Base-by-base conservation (phyloP, 2,329 filamentous ascomycete species). In the Aspergillus tanneri region DNA sequence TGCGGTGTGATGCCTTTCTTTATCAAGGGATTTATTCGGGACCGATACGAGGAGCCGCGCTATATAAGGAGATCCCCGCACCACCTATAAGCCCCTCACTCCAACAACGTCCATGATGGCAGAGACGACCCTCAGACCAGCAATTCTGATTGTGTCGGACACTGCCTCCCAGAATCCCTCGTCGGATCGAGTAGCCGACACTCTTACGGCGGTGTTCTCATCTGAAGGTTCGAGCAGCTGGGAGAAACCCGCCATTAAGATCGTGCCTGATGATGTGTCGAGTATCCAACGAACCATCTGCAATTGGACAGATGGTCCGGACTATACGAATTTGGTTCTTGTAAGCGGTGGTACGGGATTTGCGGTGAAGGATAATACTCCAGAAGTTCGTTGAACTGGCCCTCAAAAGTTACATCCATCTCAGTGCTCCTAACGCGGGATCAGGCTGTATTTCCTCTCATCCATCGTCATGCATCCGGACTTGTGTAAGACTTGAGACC, bases 341-440 rank as follows among this genome's bases (percentile, higher is more conserved):
- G 92, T 90, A 0, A 96, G 90, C 5, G 93, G 93, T 18, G 93
- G 93, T 2, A 99, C 93, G 1, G 93, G 93, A 0, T 99, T 99
- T 69, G 87, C 93, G 6, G 77, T 84, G 9, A 82, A 86, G 46
- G 93, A 99, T 73, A 77, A 81, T 34, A 99, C 93, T 0, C 93
- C 93, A 2, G 93, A 97, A 79, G 89, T 91, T 67, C 55, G 72
- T 66, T 38, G 11, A 18, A 12, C 21, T 39, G 36, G 12, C n/a
- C 25, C 36, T 16, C 14, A 10, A 28, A n/a, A n/a, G n/a, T n/a
- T 18, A 18, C 25, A 27, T 47, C 45, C 5, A 21, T 39, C 18
- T 18, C 52, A 43, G 35, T 49, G 39, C 12, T 16, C 14, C 55
- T 59, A 37, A 58, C 48, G 49, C 40, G 55, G 55, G 50, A 52